phyloP scores from a whole-genome alignment of 768 basidiomycete genomes.

The Mycena sanguinolenta region DNA sequence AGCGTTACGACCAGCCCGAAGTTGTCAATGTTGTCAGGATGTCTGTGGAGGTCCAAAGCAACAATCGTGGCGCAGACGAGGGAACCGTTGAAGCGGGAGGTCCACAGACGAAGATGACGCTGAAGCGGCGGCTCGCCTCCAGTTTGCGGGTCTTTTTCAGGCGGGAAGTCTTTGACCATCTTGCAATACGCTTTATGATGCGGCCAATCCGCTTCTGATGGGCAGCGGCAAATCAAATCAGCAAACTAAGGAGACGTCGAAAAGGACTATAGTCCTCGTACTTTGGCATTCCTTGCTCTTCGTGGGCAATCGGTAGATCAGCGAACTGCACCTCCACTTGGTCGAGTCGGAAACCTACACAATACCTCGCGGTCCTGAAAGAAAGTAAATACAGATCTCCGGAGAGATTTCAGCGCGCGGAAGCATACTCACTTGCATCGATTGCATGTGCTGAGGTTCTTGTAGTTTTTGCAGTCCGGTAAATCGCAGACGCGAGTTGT shows the following conservation, averaged over 20 bases:
- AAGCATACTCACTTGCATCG: conserved; percentile 24
- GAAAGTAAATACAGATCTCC: background rate
- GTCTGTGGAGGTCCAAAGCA: conserved; percentile 29
- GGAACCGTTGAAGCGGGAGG: conserved; percentile 30
- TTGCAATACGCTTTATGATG: conserved; percentile 32
- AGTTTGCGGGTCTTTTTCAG: conserved; percentile 21
- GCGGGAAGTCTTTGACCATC: conserved; percentile 2
- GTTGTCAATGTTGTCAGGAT: conserved; percentile 29
- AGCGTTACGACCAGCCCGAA: conserved; percentile 24
- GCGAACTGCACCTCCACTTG: background rate
- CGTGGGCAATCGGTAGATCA: background rate
- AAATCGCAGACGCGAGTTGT: conserved; percentile 25
- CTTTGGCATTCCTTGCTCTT: conserved; percentile 25
- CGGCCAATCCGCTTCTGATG: conserved; percentile 30
- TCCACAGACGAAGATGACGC: conserved; percentile 34
- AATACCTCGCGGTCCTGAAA: conserved; percentile 33
- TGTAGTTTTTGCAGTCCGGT: conserved; percentile 27
- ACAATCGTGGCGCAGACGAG: conserved; percentile 30
- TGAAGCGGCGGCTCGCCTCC: conserved; percentile 29
- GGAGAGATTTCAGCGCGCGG: background rate
- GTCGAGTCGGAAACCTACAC: conserved; percentile 17
- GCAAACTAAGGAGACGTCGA: background rate
- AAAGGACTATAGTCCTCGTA: background rate
- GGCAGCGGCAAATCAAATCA: background rate
- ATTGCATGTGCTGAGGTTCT: conserved; percentile 28